Percentiles rank a stretch among this genome's conserved stretches.
phyloP scores from a whole-genome alignment of 345 rosid species.

The Salix brachista region DNA sequence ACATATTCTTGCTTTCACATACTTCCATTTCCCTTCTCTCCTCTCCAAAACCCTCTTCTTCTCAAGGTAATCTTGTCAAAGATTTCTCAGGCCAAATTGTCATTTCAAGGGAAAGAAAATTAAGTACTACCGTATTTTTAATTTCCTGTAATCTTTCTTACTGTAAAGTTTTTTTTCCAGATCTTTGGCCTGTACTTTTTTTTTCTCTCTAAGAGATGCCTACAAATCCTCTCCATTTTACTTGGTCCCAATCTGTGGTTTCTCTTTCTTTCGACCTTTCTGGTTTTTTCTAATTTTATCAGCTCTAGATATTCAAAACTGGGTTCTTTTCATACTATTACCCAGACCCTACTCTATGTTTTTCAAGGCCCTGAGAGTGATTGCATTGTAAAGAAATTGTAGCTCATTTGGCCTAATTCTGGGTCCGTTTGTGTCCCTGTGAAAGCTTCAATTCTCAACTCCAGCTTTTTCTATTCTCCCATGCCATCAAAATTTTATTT shows the following conservation, averaged over 20 bases:
- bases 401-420: conserved; percentile 16
- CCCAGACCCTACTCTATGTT: not conserved
- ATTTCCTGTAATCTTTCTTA: not conserved
- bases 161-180: not conserved
- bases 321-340: conserved; percentile 2
- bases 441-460: conserved; percentile 15
- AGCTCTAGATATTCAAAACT: not conserved
- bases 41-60: not conserved
- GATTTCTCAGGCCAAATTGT: not conserved
- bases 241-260: not conserved
- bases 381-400: conserved; percentile 2
- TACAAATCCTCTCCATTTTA: conserved; percentile 8
- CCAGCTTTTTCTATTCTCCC: conserved; percentile 1
- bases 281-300: not conserved
- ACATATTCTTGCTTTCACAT: not conserved
- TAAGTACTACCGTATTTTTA: not conserved
- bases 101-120: not conserved
- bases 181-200: not conserved
- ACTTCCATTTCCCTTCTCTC: not conserved
- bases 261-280: no score
- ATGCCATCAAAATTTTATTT: conserved; percentile 8
- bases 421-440: conserved; percentile 32
- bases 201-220: not conserved
- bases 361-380: conserved; percentile 24
- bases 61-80: not conserved